Evolutionary conservation across 2,329 filamentous ascomycete genomes (phyloP), one percentile per base, ranked within the genome.

Genomic region (Nemania sp.): DNA sequence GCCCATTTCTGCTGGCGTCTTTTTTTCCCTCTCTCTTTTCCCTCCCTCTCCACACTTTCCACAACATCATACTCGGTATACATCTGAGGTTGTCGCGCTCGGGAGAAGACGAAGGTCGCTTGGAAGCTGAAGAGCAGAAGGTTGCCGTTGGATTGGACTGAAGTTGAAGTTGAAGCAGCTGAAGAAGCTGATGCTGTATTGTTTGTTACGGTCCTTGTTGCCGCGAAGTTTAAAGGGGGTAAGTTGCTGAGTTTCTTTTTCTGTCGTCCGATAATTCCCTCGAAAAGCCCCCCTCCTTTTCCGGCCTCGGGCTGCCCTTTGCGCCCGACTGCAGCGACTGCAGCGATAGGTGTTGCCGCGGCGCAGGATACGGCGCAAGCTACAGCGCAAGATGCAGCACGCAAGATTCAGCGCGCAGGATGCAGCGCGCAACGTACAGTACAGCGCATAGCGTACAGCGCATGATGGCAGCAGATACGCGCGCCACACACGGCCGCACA

Each of bases 71-170:
- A 48, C 52, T 54, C 45, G 46, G 49, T 53, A 49, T 53, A 49
- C 49, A 47, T 54, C 41, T 58, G 66, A 64, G 64, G 66, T 64
- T 61, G 66, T 56, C 56, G 66, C 63, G 66, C 64, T 65, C 47
- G 65, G 66, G 49, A 62, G 64, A 63, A 59, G 62, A 55, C 53
- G 57, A 60, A 54, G 56, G 55, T 56, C 52, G 58, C 51, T 60
- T 56, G 49, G 55, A 58, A 60, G 58, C 46, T 53, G 58, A 59
- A 59, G 60, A 54, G 56, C 49, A 50, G 56, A 60, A 60, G 57
- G 60, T 61, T 62, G 58, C 19, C 48, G 58, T 60, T 57, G 60
- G 51, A 48, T 50, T 52, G 58, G 53, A 53, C 26, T 53, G 45
- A 51, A 49, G 54, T 49, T 54, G 45, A 51, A 49, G 46, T 52